phyloP scores from a whole-genome alignment of 768 basidiomycete genomes.

The Hysterangium stoloniferum region DNA sequence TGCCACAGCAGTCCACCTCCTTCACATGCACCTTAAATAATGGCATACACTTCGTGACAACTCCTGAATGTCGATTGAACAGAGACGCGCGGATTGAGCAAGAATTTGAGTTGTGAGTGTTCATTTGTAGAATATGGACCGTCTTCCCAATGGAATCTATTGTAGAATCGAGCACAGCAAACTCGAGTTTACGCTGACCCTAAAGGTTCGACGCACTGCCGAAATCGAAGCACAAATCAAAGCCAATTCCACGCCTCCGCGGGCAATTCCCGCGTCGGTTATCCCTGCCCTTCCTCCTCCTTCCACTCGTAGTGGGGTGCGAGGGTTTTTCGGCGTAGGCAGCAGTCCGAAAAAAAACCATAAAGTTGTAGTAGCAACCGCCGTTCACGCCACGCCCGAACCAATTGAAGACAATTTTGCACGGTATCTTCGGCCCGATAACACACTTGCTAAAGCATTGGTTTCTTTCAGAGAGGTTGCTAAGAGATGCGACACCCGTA shows the following conservation, averaged over 20 bases:
- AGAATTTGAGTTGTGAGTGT: constrained; percentile 81
- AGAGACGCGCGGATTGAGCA: constrained; percentile 65
- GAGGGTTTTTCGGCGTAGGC: constrained; percentile 62
- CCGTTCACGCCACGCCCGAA: constrained; percentile 31
- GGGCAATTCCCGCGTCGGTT: constrained; percentile 24
- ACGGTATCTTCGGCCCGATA: constrained; percentile 74
- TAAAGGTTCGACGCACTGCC: constrained; percentile 81
- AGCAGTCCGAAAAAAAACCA: constrained; percentile 49
- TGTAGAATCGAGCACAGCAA: constrained; percentile 85
- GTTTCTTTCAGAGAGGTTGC: constrained; percentile 87
- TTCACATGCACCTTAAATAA: constrained; percentile 90
- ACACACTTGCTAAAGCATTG: constrained; percentile 82
- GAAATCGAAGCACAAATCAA: constrained; percentile 79
- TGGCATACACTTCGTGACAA: constrained; percentile 92
- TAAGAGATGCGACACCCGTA: constrained; percentile 69
- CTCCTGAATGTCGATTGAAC: constrained; percentile 62
- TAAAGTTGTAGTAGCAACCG: constrained; percentile 27
- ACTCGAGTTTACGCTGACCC: constrained; percentile 85
- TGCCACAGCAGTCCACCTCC: constrained; percentile 67
- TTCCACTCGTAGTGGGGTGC: constrained; percentile 55
- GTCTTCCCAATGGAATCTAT: not conserved
- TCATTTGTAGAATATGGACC: not conserved
- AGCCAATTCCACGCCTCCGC: constrained; percentile 43
- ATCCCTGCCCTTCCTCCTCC: constrained; percentile 37
- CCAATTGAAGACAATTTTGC: constrained; percentile 66